Percentiles rank a stretch among this genome's conserved stretches.
phyloP scores from a whole-genome alignment of 192 early-diverging fungal species.

The Coemansia sp. region DNA sequence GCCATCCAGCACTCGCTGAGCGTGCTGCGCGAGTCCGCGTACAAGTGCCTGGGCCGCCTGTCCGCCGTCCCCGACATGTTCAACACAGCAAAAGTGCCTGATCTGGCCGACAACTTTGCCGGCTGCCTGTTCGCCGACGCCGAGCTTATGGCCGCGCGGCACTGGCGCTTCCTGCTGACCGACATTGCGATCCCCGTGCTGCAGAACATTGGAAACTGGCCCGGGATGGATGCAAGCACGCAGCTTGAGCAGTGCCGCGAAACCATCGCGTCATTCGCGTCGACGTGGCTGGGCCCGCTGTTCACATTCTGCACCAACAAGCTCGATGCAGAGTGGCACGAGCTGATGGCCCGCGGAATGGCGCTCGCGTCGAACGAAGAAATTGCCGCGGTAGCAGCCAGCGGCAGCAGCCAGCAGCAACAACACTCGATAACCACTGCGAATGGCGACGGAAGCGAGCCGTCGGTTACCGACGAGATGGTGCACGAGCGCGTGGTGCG shows the following conservation, averaged over 20 bases:
- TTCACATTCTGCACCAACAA: constrained; percentile 20
- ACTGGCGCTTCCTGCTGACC: constrained; percentile 33
- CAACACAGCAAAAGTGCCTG: constrained; percentile 5
- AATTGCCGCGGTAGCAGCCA: too few relatives aligned
- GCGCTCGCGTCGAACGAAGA: neutral
- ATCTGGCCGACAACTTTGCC: constrained; percentile 16
- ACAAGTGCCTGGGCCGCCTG: constrained; percentile 33
- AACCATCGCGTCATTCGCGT: constrained; percentile 12
- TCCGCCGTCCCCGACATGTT: constrained; percentile 18
- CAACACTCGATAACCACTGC: too few relatives aligned
- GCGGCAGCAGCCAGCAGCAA: too few relatives aligned
- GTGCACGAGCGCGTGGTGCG: constrained; percentile 33
- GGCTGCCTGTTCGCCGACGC: constrained; percentile 37
- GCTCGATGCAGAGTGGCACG: constrained; percentile 25
- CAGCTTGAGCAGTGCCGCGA: neutral
- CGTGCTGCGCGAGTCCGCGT: constrained; percentile 23
- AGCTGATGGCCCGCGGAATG: neutral
- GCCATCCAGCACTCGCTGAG: constrained; percentile 23
- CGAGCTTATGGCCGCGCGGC: constrained; percentile 19
- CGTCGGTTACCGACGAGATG: constrained; percentile 29
- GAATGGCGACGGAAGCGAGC: too few relatives aligned
- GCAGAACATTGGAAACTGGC: constrained; percentile 31
- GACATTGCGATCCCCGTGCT: constrained; percentile 26
- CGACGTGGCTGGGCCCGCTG: constrained; percentile 29
- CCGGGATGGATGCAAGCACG: constrained; percentile 6